Evolutionary conservation across 768 basidiomycete genomes (phyloP).

Genomic region (Trametes coccinea): DNA sequence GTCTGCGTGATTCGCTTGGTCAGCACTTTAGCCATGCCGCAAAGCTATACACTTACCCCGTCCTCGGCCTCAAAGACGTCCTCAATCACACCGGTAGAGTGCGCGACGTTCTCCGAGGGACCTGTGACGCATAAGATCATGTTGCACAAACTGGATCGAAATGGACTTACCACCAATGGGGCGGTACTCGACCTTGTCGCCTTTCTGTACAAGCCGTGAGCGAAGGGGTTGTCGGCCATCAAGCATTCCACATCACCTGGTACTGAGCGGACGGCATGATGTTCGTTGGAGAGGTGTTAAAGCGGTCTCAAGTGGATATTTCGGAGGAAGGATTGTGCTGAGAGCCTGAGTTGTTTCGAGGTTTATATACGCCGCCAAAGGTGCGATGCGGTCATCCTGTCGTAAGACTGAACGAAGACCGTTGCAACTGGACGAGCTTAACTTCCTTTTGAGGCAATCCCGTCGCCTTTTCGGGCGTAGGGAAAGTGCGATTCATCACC

Average conservation of each 20-base stretch:
- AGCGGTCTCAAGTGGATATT: too few species aligned
- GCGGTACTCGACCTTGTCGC: constrained; percentile 47
- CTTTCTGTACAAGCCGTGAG: constrained; percentile 26
- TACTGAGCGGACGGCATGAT: background rate
- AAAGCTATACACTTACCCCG: constrained; percentile 30
- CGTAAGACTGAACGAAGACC: background rate
- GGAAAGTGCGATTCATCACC: background rate
- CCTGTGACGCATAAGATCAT: constrained; percentile 8
- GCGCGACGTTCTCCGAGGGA: constrained; percentile 39
- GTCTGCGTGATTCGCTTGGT: constrained; percentile 26
- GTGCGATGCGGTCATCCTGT: constrained; percentile 10
- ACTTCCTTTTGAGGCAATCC: background rate
- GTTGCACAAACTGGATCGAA: too few species aligned
- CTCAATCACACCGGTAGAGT: constrained; percentile 39
- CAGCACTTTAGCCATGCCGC: too few species aligned
- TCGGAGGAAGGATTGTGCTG: background rate
- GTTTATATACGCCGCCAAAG: background rate
- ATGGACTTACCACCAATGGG: constrained; percentile 38
- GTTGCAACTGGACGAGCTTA: background rate
- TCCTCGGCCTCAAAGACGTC: constrained; percentile 34
- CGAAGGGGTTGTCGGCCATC: too few species aligned
- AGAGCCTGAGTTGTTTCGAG: too few species aligned
- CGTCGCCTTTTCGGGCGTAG: background rate
- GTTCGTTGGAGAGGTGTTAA: background rate
- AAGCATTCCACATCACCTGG: background rate